Conservation (phyloP, 352 stramenopile species). For the Phytopythium delawarense region DNA sequence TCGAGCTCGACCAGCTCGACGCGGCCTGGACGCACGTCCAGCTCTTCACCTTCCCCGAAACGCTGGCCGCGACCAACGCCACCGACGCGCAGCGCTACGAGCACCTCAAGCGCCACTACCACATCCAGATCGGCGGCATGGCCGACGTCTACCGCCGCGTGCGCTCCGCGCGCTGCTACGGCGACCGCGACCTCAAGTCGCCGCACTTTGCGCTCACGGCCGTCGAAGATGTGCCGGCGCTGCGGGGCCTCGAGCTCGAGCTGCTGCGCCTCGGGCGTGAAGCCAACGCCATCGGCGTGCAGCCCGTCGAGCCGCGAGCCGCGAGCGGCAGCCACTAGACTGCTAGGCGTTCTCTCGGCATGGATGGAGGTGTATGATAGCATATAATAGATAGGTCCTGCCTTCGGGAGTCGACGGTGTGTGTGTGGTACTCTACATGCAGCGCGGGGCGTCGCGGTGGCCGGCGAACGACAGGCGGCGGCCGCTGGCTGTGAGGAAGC, state of each 20-base stretch:
- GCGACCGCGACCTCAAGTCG: conserved; percentile 23
- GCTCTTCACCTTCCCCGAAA: background rate
- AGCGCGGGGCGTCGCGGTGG: conserved; percentile 17
- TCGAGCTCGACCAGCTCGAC: background rate
- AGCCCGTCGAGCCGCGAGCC: no score
- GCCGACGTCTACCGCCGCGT: conserved; percentile 6
- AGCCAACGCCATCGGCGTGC: background rate
- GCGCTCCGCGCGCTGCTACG: conserved; percentile 18
- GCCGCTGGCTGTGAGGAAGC: conserved; percentile 14
- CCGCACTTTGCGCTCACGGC: conserved; percentile 13
- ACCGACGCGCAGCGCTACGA: conserved; percentile 9
- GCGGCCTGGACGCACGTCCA: background rate
- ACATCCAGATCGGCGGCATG: conserved; percentile 16
- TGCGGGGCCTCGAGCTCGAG: background rate
- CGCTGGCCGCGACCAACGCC: background rate
- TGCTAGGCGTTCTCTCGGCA: no score
- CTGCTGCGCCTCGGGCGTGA: background rate
- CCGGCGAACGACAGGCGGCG: conserved; percentile 31
- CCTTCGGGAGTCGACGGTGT: no score
- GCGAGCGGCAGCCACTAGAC: background rate
- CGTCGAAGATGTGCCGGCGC: conserved; percentile 3
- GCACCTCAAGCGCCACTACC: conserved; percentile 17
- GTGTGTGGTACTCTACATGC: background rate
- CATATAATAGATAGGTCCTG: no score
- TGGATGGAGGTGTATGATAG: background rate